Base-by-base conservation (phyloP, 331 rosid genomes). In the Pyrus hybrid region DNA sequence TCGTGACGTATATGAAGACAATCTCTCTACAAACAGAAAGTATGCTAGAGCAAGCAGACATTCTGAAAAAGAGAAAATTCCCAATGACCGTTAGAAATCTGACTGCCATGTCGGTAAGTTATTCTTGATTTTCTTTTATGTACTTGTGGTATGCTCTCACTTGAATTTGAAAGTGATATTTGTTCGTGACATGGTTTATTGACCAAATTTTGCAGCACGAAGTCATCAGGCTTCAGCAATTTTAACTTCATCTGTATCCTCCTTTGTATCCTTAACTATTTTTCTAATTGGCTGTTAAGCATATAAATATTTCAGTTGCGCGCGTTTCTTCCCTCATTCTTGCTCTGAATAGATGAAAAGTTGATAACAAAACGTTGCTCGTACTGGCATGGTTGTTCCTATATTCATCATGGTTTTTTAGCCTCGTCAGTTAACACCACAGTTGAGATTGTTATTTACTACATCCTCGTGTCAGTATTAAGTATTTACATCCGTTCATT, bases 261-360 rank as follows among this genome's bases (percentile, higher is more conserved):
- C 83, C 88, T 80, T 83, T 90, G 96, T 94, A 92, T 94, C 99
- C 93, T 90, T 86, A 66, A 82, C 60, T 72, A 49, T 82, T 81
- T 74, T 74, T 75, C 53, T 47, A 54, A 35, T 47, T 23, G 17
- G 8, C 2, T 37, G 25, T 23, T 71, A 13, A 32, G 74, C 37
- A 30, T 78, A 74, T 84, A 56, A 11, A 76, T 54, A 49, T 69
- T 60, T 37, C 30, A 25, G 18, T 23, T 63, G 29, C 12, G 35
- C 74, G 66, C 14, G 23, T 7, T 47, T 75, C 64, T 67, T 41
- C 16, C 71, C 22, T 45, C 51, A 45, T 33, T 65, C 12, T 47
- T 2, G 16, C 51, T 65, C 73, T 76, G 67, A 30, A 33, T 67
- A 2, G 13, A 37, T 10, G 45, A 37, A 2, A 37, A 37, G 45